Percentiles rank a stretch among this genome's conserved stretches.
Evolutionary conservation across 306 rosid species (phyloP).

Genomic region (Oemleria cerasiformis): DNA sequence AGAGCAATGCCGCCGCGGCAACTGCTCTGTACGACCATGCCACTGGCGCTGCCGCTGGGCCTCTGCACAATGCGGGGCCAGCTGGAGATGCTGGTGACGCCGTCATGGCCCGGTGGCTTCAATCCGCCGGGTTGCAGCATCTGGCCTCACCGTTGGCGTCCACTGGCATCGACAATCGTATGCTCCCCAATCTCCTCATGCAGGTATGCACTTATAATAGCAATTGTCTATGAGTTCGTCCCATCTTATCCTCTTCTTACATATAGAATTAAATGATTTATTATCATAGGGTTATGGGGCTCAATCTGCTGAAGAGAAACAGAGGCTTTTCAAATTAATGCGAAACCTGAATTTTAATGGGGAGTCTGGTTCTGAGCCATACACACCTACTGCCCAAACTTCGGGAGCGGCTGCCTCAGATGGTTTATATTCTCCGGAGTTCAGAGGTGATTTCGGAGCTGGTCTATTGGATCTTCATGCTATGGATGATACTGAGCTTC

Average conservation of each 20-base stretch:
- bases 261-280: conserved; percentile 15
- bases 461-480: conserved; percentile 98
- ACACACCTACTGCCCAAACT: conserved; percentile 60
- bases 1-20: conserved; percentile 92
- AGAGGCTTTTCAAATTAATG: conserved; percentile 85
- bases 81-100: conserved; percentile 88
- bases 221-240: not conserved
- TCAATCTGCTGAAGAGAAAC: conserved; percentile 95
- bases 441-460: conserved; percentile 94
- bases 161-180: conserved; percentile 65
- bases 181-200: conserved; percentile 81
- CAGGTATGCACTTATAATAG: conserved; percentile 51
- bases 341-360: conserved; percentile 91
- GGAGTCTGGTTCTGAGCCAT: conserved; percentile 83
- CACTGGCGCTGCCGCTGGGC: conserved; percentile 53
- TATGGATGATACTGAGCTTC: conserved; percentile 97
- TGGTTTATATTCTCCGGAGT: conserved; percentile 77
- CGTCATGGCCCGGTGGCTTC: conserved; percentile 99
- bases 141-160: conserved; percentile 98
- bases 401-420: conserved; percentile 60
- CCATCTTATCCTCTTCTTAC: not conserved
- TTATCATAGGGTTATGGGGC: conserved; percentile 80
- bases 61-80: conserved; percentile 71
- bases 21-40: conserved; percentile 78
- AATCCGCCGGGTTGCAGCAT: conserved; percentile 99